Evolutionary conservation across 495 filamentous ascomycete species (phyloP).

Genomic region (Podospora pseudopauciseta): DNA sequence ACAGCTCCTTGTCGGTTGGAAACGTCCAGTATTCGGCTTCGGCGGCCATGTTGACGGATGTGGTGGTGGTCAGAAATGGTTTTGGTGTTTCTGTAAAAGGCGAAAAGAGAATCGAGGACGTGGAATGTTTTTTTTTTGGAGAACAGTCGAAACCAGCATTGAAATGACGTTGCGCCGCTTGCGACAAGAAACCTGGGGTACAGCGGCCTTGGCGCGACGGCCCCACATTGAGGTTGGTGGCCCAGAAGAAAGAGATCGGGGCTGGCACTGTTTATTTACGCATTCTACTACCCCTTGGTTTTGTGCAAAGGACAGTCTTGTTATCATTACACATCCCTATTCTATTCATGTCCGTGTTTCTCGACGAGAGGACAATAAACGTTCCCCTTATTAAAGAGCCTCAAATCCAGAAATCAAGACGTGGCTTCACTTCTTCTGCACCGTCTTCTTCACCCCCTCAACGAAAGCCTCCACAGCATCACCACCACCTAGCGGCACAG

Average conservation of each 20-base stretch:
- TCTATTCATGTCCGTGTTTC: background rate
- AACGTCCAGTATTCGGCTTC: conserved; percentile 48
- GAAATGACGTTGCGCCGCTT: conserved; percentile 14
- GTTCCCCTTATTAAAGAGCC: background rate
- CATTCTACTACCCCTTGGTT: background rate
- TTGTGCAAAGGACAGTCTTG: background rate
- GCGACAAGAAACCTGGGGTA: background rate
- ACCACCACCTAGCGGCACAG: conserved; percentile 79
- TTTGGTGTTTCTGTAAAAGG: background rate
- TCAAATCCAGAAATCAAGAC: background rate
- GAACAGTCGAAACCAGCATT: background rate
- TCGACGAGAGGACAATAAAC: background rate
- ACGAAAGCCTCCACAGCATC: conserved; percentile 90
- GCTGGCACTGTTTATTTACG: background rate
- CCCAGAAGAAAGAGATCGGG: background rate
- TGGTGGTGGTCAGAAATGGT: background rate
- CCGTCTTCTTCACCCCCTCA: conserved; percentile 74
- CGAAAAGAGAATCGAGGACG: background rate
- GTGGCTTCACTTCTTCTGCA: conserved; percentile 48
- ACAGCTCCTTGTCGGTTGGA: conserved; percentile 68
- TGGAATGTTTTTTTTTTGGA: background rate
- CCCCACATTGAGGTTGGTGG: background rate
- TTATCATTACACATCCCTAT: background rate
- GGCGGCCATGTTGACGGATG: conserved; percentile 18
- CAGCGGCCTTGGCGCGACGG: background rate